phyloP scores from a whole-genome alignment of 2,329 filamentous ascomycete genomes.

The Alternaria arborescens region DNA sequence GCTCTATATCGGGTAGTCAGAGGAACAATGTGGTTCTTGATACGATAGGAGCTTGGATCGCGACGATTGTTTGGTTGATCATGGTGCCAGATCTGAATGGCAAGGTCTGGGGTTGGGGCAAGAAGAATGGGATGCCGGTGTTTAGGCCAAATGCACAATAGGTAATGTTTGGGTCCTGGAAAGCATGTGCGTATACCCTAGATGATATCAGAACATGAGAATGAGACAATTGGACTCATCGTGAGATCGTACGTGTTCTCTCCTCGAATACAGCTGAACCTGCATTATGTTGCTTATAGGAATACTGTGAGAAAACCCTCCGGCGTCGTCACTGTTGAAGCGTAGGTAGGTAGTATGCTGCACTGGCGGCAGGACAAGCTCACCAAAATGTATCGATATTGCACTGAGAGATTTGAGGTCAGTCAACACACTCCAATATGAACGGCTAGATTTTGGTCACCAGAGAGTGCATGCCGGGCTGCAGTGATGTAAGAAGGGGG shows the following conservation, averaged over 20 bases:
- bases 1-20: conserved; percentile 60
- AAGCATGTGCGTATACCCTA: neutral
- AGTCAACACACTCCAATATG: no score
- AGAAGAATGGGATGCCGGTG: conserved; percentile 59
- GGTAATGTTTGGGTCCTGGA: neutral
- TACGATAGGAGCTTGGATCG: conserved; percentile 63
- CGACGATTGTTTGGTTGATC: conserved; percentile 63
- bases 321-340: no score
- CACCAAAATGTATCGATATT: no score
- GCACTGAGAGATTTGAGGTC: no score
- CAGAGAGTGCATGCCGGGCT: neutral
- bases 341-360: no score
- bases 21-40: conserved; percentile 64
- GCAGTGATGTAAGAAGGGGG: neutral
- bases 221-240: neutral
- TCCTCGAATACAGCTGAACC: neutral
- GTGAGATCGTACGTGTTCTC: neutral
- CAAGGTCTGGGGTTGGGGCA: conserved; percentile 66
- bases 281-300: neutral
- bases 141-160: conserved; percentile 41
- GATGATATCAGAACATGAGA: neutral
- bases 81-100: conserved; percentile 65
- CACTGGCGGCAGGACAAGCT: no score
- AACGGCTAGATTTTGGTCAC: no score
- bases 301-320: no score